Evolutionary conservation across 2,329 filamentous ascomycete species (phyloP), one percentile per base, ranked within the genome.

Genomic region (Fusarium algeriense): DNA sequence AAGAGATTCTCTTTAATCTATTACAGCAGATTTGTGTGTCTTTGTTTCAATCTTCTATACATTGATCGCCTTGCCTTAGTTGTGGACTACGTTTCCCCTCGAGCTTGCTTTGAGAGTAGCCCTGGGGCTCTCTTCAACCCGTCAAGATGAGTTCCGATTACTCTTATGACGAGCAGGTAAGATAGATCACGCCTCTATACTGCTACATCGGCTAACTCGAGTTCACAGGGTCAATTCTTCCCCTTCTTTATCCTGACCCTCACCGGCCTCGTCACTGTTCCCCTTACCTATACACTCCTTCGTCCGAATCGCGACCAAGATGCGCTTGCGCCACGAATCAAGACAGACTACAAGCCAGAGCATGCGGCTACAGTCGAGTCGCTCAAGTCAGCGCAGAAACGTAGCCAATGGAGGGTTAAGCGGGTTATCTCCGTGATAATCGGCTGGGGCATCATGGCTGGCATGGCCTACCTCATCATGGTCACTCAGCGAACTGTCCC

Each of bases 201-300:
- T 49, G 14, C n/a, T 19, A n/a, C 23, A 30, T 17, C 46, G 14
- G 52, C 70, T 72, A 55, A 72, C 40, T 34, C 45, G 14, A 14
- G 6, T 26, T 13, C 38, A 64, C 67, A 96, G 89, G 95, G 94
- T 77, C 93, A 98, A 89, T 98, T 98, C 86, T 99, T 98, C 87
- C 96, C 97, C 75, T 97, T 97, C 89, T 99, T 99, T 86, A 92
- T 98, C 83, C 91, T 98, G 80, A 98, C 95, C 45, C 88, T 98
- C 78, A 90, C 92, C 70, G 91, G 91, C 78, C 90, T 99, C 74
- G 88, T 98, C 82, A 98, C 96, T 37, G 84, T 97, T 64, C 95
- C 95, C 69, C 88, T 97, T 78, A 97, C 95, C 77, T 97, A 97
- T 83, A 93, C 91, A 73, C 90, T 97, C 75, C 87, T 98, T 78